These are phyloP conservation scores for Penicillium sp. DNA, from an alignment of 2,329 filamentous ascomycete genomes.

Conservation along the genomic window DNA sequence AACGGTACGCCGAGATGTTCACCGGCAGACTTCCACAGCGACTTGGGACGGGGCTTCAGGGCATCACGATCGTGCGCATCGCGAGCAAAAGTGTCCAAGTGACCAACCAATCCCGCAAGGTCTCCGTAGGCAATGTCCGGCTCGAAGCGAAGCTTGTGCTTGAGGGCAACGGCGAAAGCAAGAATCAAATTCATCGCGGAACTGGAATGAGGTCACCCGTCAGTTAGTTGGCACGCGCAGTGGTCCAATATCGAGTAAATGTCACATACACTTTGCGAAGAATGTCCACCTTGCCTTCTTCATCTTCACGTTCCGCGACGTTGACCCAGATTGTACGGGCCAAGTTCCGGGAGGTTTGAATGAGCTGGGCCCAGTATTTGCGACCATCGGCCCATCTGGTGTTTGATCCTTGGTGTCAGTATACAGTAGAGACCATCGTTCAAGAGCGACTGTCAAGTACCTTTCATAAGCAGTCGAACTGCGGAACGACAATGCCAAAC, in stretches of 20 bases:
- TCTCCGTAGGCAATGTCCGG: constrained; percentile 73
- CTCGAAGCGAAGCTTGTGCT: constrained; percentile 79
- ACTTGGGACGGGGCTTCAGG: constrained; percentile 38
- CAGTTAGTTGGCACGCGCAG: neutral
- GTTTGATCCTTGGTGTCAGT: neutral
- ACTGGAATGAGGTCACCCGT: constrained; percentile 9
- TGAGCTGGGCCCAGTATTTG: constrained; percentile 56
- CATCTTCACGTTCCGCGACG: constrained; percentile 53
- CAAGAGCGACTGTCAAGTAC: constrained; percentile 16
- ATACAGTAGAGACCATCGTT: no score
- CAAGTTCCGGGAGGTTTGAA: constrained; percentile 52
- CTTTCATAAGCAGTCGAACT: constrained; percentile 73
- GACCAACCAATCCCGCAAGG: constrained; percentile 60
- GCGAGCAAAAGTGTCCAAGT: constrained; percentile 70
- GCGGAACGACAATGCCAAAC: constrained; percentile 70
- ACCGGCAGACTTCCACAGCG: constrained; percentile 58
- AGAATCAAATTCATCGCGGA: constrained; percentile 71
- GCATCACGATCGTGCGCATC: constrained; percentile 45
- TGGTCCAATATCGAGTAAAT: neutral
- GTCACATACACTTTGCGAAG: constrained; percentile 56
- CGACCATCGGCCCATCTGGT: constrained; percentile 56
- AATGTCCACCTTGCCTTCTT: constrained; percentile 58
- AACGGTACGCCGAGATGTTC: constrained; percentile 72
- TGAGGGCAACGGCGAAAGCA: constrained; percentile 69
- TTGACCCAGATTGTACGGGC: constrained; percentile 79